These are phyloP conservation scores for Paecilomyces dactylethromorphus DNA, from an alignment of 2,329 filamentous ascomycete genomes.

Conservation along the genomic window DNA sequence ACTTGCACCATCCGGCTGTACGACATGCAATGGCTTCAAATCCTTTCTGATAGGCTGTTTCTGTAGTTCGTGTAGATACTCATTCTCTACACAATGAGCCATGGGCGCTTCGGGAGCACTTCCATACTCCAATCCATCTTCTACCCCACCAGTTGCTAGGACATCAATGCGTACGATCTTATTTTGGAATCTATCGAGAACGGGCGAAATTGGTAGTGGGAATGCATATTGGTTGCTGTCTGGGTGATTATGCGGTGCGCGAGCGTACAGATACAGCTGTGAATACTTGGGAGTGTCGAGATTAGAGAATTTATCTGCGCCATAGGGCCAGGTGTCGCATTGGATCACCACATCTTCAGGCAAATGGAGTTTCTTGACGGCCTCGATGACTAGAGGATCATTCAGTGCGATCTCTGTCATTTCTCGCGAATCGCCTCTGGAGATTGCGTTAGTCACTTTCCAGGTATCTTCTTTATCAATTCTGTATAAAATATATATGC, in stretches of 20 bases:
- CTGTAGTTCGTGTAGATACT: conserved; percentile 1
- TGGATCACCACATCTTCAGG: conserved; percentile 3
- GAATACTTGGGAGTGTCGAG: conserved; percentile 2
- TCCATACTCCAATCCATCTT: conserved; percentile 2
- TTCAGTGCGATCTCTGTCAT: not conserved
- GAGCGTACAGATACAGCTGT: conserved; percentile 1
- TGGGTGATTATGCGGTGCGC: conserved; percentile 3
- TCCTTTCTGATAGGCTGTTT: conserved; percentile 30
- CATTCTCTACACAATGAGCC: conserved; percentile 2
- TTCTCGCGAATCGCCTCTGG: not conserved
- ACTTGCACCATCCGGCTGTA: conserved; percentile 60
- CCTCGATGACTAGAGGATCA: not conserved
- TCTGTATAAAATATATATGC: not conserved
- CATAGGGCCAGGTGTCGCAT: conserved; percentile 4
- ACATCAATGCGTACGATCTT: conserved; percentile 1
- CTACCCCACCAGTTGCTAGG: not conserved
- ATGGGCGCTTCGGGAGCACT: not conserved
- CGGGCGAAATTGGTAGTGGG: conserved; percentile 2
- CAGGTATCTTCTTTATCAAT: not conserved
- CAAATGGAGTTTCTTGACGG: conserved; percentile 1
- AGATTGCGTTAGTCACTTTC: not conserved
- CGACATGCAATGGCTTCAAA: conserved; percentile 61
- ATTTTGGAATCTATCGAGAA: conserved; percentile 2
- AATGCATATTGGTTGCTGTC: conserved; percentile 8
- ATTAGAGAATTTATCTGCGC: conserved; percentile 3